phyloP scores from a whole-genome alignment of 1,139 yeast genomes.

The Suhomyces terraborum region DNA sequence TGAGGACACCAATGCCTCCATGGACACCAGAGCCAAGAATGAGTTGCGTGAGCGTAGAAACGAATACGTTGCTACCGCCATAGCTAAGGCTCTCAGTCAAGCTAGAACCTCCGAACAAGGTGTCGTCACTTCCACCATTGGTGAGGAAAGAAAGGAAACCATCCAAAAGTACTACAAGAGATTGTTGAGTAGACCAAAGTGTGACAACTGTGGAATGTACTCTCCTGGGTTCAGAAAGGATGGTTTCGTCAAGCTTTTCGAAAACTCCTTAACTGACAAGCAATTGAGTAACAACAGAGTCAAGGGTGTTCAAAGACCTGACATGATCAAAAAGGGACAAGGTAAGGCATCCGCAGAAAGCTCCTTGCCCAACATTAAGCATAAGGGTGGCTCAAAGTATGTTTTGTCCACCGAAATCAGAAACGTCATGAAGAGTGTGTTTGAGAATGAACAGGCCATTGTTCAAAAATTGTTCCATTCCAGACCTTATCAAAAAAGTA shows the following conservation, averaged over 20 bases:
- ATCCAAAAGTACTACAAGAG: constrained; percentile 76
- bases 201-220: constrained; percentile 95
- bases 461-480: constrained; percentile 72
- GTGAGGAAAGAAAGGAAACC: constrained; percentile 79
- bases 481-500: constrained; percentile 58
- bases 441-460: constrained; percentile 66
- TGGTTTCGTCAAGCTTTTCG: constrained; percentile 91
- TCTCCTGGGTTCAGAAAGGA: constrained; percentile 94
- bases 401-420: constrained; percentile 85
- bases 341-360: constrained; percentile 17
- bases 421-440: constrained; percentile 73
- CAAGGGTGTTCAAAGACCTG: constrained; percentile 74
- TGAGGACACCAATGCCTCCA: constrained; percentile 24
- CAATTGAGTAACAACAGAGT: constrained; percentile 80
- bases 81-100: constrained; percentile 73
- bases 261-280: constrained; percentile 78
- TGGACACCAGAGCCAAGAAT: constrained; percentile 43
- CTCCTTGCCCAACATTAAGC: constrained; percentile 47
- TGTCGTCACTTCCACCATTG: constrained; percentile 77
- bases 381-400: constrained; percentile 76
- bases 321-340: constrained; percentile 51
- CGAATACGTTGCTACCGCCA: constrained; percentile 66
- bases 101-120: constrained; percentile 73
- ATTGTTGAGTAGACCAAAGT: constrained; percentile 74
- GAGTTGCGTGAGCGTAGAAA: constrained; percentile 63